Evolutionary conservation across 352 stramenopile genomes (phyloP).

Genomic region (Phytophthora idaei): DNA sequence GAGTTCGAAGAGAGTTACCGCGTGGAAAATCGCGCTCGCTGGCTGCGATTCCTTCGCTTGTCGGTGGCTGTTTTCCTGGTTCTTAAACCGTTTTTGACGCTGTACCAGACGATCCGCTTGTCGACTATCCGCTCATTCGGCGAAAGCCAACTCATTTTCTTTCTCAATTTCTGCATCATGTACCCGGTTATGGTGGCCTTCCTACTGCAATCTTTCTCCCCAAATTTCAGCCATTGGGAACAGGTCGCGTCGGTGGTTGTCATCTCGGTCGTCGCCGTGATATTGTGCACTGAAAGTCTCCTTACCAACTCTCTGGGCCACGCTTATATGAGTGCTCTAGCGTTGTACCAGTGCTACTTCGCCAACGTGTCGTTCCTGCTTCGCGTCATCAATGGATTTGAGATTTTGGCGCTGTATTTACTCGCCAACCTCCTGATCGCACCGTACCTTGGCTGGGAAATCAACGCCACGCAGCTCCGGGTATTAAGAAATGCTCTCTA

Average conservation of each 20-base stretch:
- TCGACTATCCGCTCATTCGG: slow-evolving; percentile 51
- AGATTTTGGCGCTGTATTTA: slow-evolving; percentile 69
- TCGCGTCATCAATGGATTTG: slow-evolving; percentile 57
- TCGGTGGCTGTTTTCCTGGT: slow-evolving; percentile 72
- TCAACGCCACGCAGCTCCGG: slow-evolving; percentile 54
- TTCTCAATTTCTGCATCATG: slow-evolving; percentile 82
- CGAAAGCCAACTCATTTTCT: slow-evolving; percentile 70
- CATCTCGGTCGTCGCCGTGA: slow-evolving; percentile 60
- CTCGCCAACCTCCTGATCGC: slow-evolving; percentile 66
- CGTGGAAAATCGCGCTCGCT: slow-evolving; percentile 66
- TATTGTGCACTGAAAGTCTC: slow-evolving; percentile 70
- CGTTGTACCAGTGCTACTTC: slow-evolving; percentile 86
- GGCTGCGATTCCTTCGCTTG: slow-evolving; percentile 71
- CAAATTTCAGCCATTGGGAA: slow-evolving; percentile 62
- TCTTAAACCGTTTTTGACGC: slow-evolving; percentile 77
- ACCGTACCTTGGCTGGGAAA: slow-evolving; percentile 44
- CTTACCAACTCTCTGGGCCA: slow-evolving; percentile 72
- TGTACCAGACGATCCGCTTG: slow-evolving; percentile 70
- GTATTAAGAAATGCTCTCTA: slow-evolving; percentile 76
- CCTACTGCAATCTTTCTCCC: slow-evolving; percentile 75
- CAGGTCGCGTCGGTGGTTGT: slow-evolving; percentile 58
- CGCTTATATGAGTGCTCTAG: slow-evolving; percentile 80
- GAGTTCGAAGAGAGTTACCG: slow-evolving; percentile 82
- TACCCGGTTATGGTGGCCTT: slow-evolving; percentile 66
- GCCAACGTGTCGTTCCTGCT: slow-evolving; percentile 81